Base-by-base conservation (phyloP, 768 basidiomycete genomes). In the Mrakia hoshinonis region DNA sequence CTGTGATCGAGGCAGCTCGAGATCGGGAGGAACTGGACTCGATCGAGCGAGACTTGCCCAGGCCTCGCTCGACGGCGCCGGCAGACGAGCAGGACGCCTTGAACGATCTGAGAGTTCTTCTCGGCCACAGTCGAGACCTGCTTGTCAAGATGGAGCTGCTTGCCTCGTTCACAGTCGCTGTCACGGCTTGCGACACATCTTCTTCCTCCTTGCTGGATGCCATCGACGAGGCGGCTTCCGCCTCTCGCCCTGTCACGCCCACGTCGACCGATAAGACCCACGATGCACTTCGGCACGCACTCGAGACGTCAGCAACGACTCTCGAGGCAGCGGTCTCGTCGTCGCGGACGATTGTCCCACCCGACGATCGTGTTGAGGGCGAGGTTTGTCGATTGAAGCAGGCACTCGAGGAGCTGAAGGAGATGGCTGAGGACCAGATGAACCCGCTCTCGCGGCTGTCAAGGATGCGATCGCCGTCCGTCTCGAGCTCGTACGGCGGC, bases 331-430 rank as follows among this genome's bases (percentile, higher is more conserved):
- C 46, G 9, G 22, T 66, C n/a, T n/a, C 48, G 15, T 7, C 38
- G 34, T 39, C 24, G 58, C 65, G 34, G 36, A 15, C 13, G 22
- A 9, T 11, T n/a, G 11, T 36, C 64, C 11, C 13, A 11, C 36
- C 31, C 22, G 39, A 49, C 5, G 46, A 47, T 38, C 65, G 31
- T 18, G n/a, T 38, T 20, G 58, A 49, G 24, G 38, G 7, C n/a
- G 70, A 72, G 65, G 22, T 72, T 15, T 3, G 20, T 12, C 46
- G 70, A 7, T 20, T 72, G 15, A 39, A 22, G 1, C 47, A 46
- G 15, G 55, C 70, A 9, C 31, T 61, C 7, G 58, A 67, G 49
- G 70, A 72, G 70, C 61, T 72, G 70, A 49, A 36, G 22, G 70
- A 72, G 20, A 72, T 72, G 46, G 64, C 55, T 2, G n/a, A 31